A percentile compares a stretch with the other conserved stretches of the same genome.
Evolutionary conservation across 2,329 filamentous ascomycete species (phyloP).

Genomic region (Fusarium sp.): DNA sequence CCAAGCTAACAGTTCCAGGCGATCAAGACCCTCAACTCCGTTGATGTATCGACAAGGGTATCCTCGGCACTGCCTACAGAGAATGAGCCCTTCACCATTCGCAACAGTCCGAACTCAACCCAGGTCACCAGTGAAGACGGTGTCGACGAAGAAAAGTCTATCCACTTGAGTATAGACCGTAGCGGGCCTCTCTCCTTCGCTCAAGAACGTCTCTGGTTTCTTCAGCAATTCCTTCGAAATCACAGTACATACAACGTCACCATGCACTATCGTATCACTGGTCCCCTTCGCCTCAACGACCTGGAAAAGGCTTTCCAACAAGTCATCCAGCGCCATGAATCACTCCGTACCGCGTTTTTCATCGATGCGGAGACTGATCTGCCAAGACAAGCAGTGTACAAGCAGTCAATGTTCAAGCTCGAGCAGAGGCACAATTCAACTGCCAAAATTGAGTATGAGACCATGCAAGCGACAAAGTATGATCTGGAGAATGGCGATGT

Average conservation of each 20-base stretch:
- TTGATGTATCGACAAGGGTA: background rate
- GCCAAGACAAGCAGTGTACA: background rate
- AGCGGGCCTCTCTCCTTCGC: background rate
- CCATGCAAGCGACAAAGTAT: background rate
- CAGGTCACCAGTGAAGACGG: background rate
- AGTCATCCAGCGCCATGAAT: constrained; percentile 1
- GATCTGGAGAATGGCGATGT: background rate
- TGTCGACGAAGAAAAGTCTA: background rate
- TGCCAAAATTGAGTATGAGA: background rate
- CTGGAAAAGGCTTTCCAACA: constrained; percentile 1
- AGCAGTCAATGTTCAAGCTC: background rate
- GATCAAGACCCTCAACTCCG: background rate
- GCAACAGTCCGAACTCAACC: background rate
- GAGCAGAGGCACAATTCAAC: background rate
- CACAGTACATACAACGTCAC: constrained; percentile 1
- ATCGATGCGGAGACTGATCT: background rate
- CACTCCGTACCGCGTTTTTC: constrained; percentile 10
- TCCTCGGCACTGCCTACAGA: background rate
- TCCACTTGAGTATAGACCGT: background rate
- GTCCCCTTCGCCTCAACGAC: background rate
- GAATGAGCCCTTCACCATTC: background rate
- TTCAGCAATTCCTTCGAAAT: constrained; percentile 3
- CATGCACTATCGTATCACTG: background rate
- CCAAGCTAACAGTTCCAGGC: background rate
- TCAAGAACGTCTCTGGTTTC: constrained; percentile 17